These are phyloP conservation scores for Dictyostelium discoideum DNA, from an alignment of 78 protist species.

Conservation along the genomic window dicty_2.7 NC_007088.5:6562501-6563000, in stretches of 20 bases:
- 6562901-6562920: conserved; percentile 47
- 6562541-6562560: conserved; percentile 5
- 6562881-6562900: conserved; percentile 56
- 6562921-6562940: conserved; percentile 44
- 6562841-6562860: conserved; percentile 28
- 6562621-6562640: conserved; percentile 1
- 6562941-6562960: not conserved
- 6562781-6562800: conserved; percentile 19
- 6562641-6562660: not conserved
- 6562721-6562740: conserved; percentile 43
- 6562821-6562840: conserved; percentile 63
- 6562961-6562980: conserved; percentile 26
- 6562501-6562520: not conserved
- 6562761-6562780: conserved; percentile 41
- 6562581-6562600: not conserved
- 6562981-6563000: conserved; percentile 51
- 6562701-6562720: conserved; percentile 14
- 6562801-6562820: conserved; percentile 54
- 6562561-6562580: not conserved
- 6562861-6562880: conserved; percentile 48
- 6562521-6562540: conserved; percentile 17
- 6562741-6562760: conserved; percentile 40
- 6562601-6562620: not conserved
- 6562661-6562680: not conserved
- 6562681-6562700: not conserved